Percentiles rank a stretch among this genome's conserved stretches.
Evolutionary conservation across 2,329 filamentous ascomycete species (phyloP).

Genomic region (Xylariaceae sp.): DNA sequence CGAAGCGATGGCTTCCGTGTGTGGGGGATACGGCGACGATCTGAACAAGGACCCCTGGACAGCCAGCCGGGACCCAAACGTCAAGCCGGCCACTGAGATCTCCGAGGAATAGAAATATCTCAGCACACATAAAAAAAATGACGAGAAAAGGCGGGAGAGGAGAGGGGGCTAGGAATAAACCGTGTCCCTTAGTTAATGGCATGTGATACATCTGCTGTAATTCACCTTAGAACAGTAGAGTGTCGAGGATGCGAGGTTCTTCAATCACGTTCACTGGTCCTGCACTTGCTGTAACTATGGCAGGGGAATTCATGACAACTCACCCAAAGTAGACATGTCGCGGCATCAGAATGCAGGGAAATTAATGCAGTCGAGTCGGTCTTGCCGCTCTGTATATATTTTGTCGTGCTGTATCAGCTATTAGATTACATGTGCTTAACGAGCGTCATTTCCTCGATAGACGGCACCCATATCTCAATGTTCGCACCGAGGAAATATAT

Average conservation of each 20-base stretch:
- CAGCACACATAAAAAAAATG: slow-evolving; percentile 10
- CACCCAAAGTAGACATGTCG: background rate
- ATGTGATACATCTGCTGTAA: no score
- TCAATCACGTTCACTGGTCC: background rate
- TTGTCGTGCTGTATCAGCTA: slow-evolving; percentile 29
- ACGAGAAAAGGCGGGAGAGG: background rate
- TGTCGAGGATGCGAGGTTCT: background rate
- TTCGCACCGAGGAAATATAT: background rate
- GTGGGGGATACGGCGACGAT: slow-evolving; percentile 25
- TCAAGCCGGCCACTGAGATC: slow-evolving; percentile 4
- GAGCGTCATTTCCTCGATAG: slow-evolving; percentile 32
- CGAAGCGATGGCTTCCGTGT: slow-evolving; percentile 30
- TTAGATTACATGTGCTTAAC: slow-evolving; percentile 42
- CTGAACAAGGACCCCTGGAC: slow-evolving; percentile 8
- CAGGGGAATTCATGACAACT: background rate
- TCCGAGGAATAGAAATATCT: slow-evolving; percentile 1
- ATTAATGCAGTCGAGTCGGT: background rate
- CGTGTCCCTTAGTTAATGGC: slow-evolving; percentile 1
- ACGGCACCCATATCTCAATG: slow-evolving; percentile 9
- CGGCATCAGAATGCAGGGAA: background rate
- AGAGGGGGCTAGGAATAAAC: background rate
- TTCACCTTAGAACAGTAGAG: background rate
- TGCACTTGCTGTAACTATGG: background rate
- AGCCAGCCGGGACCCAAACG: no score
- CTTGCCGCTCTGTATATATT: slow-evolving; percentile 5